Percentiles rank a stretch among this genome's conserved stretches.
Conservation (phyloP, 345 rosid genomes). For the Excoecaria cochinchinensis region DNA sequence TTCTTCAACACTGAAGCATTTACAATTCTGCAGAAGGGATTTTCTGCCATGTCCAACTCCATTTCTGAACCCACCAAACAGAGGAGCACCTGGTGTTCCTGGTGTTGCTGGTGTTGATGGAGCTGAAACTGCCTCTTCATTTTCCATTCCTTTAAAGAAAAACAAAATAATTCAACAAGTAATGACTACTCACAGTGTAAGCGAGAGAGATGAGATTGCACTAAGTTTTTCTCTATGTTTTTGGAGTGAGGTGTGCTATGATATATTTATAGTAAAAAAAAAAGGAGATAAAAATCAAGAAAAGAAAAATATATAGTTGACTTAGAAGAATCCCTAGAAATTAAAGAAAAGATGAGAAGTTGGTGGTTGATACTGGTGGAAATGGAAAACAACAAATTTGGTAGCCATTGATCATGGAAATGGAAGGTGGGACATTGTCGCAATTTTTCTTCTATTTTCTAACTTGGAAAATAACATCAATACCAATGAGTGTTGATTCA, state of each 20-base stretch:
- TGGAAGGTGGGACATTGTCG: conserved; percentile 30
- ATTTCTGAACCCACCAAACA: conserved; percentile 45
- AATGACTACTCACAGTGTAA: neutral
- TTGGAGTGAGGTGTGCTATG: conserved; percentile 5
- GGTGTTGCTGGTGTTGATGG: conserved; percentile 78
- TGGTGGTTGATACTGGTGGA: conserved; percentile 28
- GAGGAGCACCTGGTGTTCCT: conserved; percentile 70
- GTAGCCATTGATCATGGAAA: conserved; percentile 1
- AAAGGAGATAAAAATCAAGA: neutral
- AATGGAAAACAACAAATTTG: conserved; percentile 8
- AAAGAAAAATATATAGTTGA: conserved; percentile 24
- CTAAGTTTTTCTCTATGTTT: conserved; percentile 13
- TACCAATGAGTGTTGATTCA: too few species aligned
- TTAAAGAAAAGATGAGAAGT: neutral
- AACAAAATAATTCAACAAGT: neutral
- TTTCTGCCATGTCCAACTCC: conserved; percentile 34
- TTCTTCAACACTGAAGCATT: conserved; percentile 63
- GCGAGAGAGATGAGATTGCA: neutral
- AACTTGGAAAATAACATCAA: too few species aligned
- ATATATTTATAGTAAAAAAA: conserved; percentile 39
- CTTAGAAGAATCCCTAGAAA: conserved; percentile 20
- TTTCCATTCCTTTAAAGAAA: conserved; percentile 28
- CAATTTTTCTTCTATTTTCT: too few species aligned
- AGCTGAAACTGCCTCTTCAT: conserved; percentile 60
- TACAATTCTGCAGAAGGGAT: conserved; percentile 58